These are phyloP conservation scores for Colletotrichum ledebouriae DNA, from an alignment of 2,329 filamentous ascomycete species.

Conservation along the genomic window DNA sequence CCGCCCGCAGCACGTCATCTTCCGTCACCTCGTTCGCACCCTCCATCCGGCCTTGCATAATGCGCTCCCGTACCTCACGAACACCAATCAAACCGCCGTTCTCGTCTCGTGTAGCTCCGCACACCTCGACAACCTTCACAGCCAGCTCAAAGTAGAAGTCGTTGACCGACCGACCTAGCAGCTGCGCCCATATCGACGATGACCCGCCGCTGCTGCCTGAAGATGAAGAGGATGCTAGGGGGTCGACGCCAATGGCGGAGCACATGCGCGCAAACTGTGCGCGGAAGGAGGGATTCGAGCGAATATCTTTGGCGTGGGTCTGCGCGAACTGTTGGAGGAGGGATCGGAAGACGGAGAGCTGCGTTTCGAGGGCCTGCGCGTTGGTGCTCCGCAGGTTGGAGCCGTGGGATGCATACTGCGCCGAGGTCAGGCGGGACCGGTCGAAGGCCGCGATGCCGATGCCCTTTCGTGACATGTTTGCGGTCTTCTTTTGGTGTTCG, in stretches of 20 bases:
- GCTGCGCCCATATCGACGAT: conserved; percentile 90
- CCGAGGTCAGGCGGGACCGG: conserved; percentile 84
- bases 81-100: conserved; percentile 94
- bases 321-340: conserved; percentile 94
- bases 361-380: conserved; percentile 87
- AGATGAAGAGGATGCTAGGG: conserved; percentile 71
- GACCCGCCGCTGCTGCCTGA: conserved; percentile 59
- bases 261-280: conserved; percentile 99
- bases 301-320: conserved; percentile 95
- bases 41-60: conserved; percentile 79
- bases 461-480: conserved; percentile 78
- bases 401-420: conserved; percentile 92
- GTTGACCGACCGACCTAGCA: conserved; percentile 91
- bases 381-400: conserved; percentile 87
- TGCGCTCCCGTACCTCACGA: conserved; percentile 81
- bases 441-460: conserved; percentile 93
- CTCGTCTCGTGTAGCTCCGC: conserved; percentile 85
- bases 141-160: conserved; percentile 99
- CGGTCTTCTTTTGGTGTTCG: not conserved
- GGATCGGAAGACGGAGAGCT: conserved; percentile 95
- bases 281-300: conserved; percentile 93
- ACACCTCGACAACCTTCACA: conserved; percentile 95
- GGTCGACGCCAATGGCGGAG: conserved; percentile 95
- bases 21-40: conserved; percentile 86
- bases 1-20: conserved; percentile 92